Evolutionary conservation across 208 protist species (phyloP), one percentile per base, ranked within the genome.

Genomic region (Wallacemonas rigidus): DNA sequence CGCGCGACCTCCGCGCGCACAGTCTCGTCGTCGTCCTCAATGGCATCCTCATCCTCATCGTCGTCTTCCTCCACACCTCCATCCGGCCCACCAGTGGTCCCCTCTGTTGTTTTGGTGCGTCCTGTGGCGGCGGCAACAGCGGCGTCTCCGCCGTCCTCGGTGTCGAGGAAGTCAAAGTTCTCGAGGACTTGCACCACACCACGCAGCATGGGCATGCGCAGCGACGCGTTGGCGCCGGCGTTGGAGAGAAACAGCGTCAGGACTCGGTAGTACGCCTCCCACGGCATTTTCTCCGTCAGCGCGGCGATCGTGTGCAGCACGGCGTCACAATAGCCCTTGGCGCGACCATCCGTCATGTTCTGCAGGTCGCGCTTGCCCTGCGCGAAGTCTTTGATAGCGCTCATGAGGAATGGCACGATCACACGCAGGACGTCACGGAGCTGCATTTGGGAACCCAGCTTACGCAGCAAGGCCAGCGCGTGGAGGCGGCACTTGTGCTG

Each of bases 141-240:
- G 8, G 9, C 44, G 5, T 9, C 6, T 14, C 2, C 14, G 8
- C 38, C 45, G 1, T 65, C 72, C 36, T 78, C 65, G 35, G 81
- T 69, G 43, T 94, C 79, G 7, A 97, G 67, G 73, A 96, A 97
- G 79, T 86, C 75, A 58, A 97, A 96, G 61, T 83, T 78, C 61
- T 94, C 78, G 15, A 97, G 86, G 41, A 97, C 85, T 80, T 95
- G 89, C 68, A 94, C 90, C 11, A 97, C 89, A 70, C 91, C 91
- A 38, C 82, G 82, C 50, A 95, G 77, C 90, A 97, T 96, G 15
- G 87, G 84, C 70, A 91, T 68, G 17, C 89, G 86, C 74, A 95
- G 43, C 44, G 77, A 79, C 2, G 75, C 65, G 77, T 92, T 92
- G 38, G 82, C 80, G 47, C 75, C 81, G 2, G 91, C 93, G 74